Evolutionary conservation across 1,139 yeast genomes (phyloP), one percentile per base, ranked within the genome.

Genomic region (Cylindricascospora bacillispora): DNA sequence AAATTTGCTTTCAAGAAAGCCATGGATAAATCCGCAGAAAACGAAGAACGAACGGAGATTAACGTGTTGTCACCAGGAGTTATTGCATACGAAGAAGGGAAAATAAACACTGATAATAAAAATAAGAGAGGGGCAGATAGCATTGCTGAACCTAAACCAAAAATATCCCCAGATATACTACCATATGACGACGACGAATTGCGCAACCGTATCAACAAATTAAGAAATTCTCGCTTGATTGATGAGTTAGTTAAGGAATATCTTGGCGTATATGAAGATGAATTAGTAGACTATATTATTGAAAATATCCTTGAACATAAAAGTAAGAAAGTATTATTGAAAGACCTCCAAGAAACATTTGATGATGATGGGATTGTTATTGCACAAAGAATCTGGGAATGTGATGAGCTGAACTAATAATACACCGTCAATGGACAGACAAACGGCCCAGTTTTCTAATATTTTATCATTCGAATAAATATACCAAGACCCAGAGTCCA

Each of bases 251-350:
- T 50, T 13, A 44, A 46, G 17, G 54, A 51, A 32, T 50, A 42
- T 27, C 37, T 51, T 12, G 56, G 56, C 17, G 52, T 49, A 10
- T 42, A 47, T 34, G 56, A 51, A 28, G 45, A 44, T 21, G 56
- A 51, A 20, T 30, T 51, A 30, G 54, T 49, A 3, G 52, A 47
- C 3, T 51, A 46, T 37, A 49, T 50, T 22, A 27, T 49, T 17
- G 52, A 48, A 17, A 47, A 47, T 26, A 43, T 50, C 15, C 36
- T 31, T 13, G 47, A 43, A 27, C 35, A 46, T 32, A 41, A 40
- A 27, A 41, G 36, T 24, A 45, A 39, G 31, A 29, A 31, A 6
- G 34, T 37, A 15, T 35, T 51, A n/a, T 27, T 44, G 7, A 35
- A 36, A 13, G 56, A 51, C 25, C 39, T 51, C 14, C 38, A 39